phyloP scores from a whole-genome alignment of 2,329 filamentous ascomycete species.

The Penicillium sp. region DNA sequence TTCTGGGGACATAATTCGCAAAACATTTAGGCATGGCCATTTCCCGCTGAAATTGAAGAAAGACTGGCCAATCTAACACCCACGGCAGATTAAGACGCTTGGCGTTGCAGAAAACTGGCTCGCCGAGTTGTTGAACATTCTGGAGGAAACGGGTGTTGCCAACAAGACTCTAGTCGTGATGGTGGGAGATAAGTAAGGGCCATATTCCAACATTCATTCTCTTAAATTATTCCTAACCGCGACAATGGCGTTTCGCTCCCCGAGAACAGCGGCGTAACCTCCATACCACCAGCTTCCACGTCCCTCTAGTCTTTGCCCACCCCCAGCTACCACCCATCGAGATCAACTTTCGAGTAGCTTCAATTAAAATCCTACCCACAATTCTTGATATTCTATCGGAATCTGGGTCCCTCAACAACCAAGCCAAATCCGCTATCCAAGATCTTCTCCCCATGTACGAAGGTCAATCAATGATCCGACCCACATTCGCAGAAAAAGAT shows the following conservation, averaged over 20 bases:
- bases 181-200: too few species aligned
- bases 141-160: too few species aligned
- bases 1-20: conserved; percentile 29
- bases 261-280: too few species aligned
- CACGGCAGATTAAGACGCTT: conserved; percentile 15
- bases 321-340: neutral
- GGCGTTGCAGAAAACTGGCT: neutral
- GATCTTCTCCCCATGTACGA: conserved; percentile 47
- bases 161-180: too few species aligned
- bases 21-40: conserved; percentile 30
- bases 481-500: conserved; percentile 34
- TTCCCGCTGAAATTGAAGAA: conserved; percentile 32
- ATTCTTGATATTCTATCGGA: conserved; percentile 47
- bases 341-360: neutral
- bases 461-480: conserved; percentile 48
- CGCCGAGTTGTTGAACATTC: neutral
- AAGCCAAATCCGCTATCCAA: conserved; percentile 34
- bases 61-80: conserved; percentile 25
- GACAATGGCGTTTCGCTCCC: too few species aligned
- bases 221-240: too few species aligned
- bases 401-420: conserved; percentile 39
- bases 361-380: conserved; percentile 35
- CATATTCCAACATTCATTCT: too few species aligned
- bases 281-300: neutral
- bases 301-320: neutral